Evolutionary conservation across 2,329 filamentous ascomycete genomes (phyloP).

Genomic region (Orbilia oligospora): DNA sequence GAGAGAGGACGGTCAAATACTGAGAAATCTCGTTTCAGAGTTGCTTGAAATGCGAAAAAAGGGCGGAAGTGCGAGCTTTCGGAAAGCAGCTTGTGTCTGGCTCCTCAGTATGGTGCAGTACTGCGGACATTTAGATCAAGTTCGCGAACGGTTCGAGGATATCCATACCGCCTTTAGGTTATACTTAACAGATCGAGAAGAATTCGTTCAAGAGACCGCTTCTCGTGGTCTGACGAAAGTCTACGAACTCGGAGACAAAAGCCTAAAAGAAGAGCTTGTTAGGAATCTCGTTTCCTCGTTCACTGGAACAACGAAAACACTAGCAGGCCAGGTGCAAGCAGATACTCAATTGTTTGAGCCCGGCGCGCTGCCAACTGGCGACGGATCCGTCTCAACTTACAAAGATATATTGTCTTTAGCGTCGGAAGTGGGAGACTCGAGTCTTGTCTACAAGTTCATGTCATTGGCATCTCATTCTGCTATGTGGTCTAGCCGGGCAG

Average conservation of each 20-base stretch:
- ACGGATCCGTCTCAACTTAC: conserved; percentile 92
- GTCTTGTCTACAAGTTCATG: conserved; percentile 99
- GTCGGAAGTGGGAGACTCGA: conserved; percentile 96
- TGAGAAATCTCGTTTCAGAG: conserved; percentile 76
- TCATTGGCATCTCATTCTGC: conserved; percentile 94
- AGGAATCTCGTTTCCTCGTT: conserved; percentile 90
- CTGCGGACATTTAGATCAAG: conserved; percentile 81
- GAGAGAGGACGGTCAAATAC: conserved; percentile 65
- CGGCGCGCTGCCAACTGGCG: conserved; percentile 88
- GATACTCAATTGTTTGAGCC: conserved; percentile 95
- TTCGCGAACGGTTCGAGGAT: conserved; percentile 81
- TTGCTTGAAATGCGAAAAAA: conserved; percentile 71
- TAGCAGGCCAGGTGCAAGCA: conserved; percentile 82
- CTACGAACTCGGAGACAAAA: conserved; percentile 89
- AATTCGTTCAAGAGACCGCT: conserved; percentile 94
- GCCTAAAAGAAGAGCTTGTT: conserved; percentile 84
- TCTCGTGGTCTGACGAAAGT: conserved; percentile 91
- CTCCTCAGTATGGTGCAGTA: conserved; percentile 91
- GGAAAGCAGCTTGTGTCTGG: conserved; percentile 88
- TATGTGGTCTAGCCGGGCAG: conserved; percentile 96
- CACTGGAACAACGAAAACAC: conserved; percentile 80
- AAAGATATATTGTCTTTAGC: conserved; percentile 96
- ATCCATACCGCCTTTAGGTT: conserved; percentile 90
- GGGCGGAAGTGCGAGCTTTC: conserved; percentile 59
- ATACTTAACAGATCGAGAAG: conserved; percentile 85